phyloP scores from a whole-genome alignment of 2,329 filamentous ascomycete genomes.

The Botrytis squamosa region DNA sequence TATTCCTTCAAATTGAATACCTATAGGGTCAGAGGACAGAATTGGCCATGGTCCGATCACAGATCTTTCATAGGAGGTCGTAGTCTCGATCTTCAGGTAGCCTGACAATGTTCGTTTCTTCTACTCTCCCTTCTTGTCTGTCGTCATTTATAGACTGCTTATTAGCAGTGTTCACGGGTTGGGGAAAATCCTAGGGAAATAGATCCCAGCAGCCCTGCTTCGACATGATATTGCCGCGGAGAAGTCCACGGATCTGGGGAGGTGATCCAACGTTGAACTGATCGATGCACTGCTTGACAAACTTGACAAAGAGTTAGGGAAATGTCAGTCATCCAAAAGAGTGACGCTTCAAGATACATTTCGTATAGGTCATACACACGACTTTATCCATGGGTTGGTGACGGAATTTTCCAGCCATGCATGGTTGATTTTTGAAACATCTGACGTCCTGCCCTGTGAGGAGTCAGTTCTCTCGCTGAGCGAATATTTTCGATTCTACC shows the following conservation, averaged over 20 bases:
- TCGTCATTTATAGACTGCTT: neutral
- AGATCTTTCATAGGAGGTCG: neutral
- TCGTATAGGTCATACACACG: neutral
- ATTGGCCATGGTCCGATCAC: neutral
- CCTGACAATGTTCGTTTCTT: neutral
- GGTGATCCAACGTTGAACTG: neutral
- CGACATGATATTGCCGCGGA: neutral
- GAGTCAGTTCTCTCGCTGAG: neutral
- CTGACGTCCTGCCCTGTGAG: neutral
- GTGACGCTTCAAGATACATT: neutral
- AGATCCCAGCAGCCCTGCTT: neutral
- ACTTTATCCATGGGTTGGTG: neutral
- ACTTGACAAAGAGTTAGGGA: too few relatives aligned
- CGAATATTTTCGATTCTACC: neutral
- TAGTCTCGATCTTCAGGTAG: neutral
- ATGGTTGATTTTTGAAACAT: neutral
- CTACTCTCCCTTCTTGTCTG: neutral
- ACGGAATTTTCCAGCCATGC: neutral
- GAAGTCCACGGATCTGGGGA: neutral
- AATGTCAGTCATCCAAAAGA: neutral
- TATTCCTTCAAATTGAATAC: neutral
- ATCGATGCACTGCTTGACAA: neutral
- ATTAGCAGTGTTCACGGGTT: neutral
- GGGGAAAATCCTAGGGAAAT: neutral
- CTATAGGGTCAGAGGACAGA: neutral